phyloP scores from a whole-genome alignment of 106 monocot genomes.

The Narthecium ossifragum region DNA sequence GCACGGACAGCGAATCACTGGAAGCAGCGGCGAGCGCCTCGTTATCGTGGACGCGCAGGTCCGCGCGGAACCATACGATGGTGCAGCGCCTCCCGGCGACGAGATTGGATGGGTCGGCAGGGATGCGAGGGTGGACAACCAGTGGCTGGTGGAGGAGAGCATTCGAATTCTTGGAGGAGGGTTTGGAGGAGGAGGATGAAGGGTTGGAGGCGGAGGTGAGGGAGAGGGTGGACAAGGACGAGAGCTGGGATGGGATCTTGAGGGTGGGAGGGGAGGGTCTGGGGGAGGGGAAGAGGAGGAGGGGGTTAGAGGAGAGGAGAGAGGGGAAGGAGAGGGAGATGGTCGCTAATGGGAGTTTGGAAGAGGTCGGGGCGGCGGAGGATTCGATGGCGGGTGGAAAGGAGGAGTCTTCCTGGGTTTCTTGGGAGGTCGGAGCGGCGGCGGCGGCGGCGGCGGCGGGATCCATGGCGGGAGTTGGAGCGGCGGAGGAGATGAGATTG shows the following conservation, averaged over 20 bases:
- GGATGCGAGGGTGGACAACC: conserved; percentile 32
- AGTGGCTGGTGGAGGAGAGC: conserved; percentile 33
- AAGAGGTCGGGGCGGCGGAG: background rate
- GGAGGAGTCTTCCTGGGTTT: background rate
- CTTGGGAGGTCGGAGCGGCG: background rate
- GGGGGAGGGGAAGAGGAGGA: conserved; percentile 12
- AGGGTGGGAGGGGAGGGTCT: conserved; percentile 50
- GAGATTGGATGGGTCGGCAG: conserved; percentile 34
- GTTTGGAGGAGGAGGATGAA: conserved; percentile 7
- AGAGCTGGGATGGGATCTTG: conserved; percentile 14
- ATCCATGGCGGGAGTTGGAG: background rate
- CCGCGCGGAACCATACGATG: conserved; percentile 84
- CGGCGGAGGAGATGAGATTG: background rate
- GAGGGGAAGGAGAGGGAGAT: conserved; percentile 21
- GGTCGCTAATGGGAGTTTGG: background rate
- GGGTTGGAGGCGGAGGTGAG: conserved; percentile 6
- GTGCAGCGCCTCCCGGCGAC: conserved; percentile 64
- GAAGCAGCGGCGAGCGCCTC: conserved; percentile 63
- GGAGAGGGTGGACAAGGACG: conserved; percentile 16
- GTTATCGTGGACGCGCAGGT: conserved; percentile 94
- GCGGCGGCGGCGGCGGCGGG: background rate
- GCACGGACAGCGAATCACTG: conserved; percentile 66
- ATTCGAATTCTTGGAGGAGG: conserved; percentile 8
- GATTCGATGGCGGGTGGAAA: too few relatives aligned
- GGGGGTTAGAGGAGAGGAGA: conserved; percentile 16